These are phyloP conservation scores for Oryza glumipatula DNA, from an alignment of 176 grass and related monocot genomes.

Conservation along the genomic window DNA sequence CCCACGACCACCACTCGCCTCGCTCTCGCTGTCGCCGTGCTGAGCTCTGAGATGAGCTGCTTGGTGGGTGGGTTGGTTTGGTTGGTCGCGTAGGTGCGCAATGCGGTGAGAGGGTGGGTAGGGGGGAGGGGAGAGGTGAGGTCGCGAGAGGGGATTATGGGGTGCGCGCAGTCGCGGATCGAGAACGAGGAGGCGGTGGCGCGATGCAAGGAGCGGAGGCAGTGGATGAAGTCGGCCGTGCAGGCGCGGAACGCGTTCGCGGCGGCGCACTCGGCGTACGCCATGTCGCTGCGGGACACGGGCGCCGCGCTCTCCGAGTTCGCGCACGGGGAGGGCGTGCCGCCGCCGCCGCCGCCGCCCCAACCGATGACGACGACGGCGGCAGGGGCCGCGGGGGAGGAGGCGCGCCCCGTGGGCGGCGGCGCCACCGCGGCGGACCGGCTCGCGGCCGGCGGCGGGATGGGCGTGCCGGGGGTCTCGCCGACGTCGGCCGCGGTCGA, in stretches of 20 bases:
- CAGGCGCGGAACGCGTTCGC: slow-evolving; percentile 84
- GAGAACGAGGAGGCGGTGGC: slow-evolving; percentile 87
- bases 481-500: slow-evolving; percentile 15
- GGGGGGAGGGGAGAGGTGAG: not conserved
- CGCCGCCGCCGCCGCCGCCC: slow-evolving; percentile 10
- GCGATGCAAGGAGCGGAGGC: slow-evolving; percentile 88
- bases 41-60: not conserved
- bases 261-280: slow-evolving; percentile 80
- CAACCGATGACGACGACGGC: not conserved
- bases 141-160: slow-evolving; percentile 44
- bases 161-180: slow-evolving; percentile 94
- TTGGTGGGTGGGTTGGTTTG: not conserved
- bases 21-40: not conserved
- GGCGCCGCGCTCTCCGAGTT: slow-evolving; percentile 89
- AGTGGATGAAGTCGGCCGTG: slow-evolving; percentile 79
- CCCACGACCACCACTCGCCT: not conserved
- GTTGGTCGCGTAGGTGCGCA: slow-evolving; percentile 9
- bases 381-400: not conserved
- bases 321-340: slow-evolving; percentile 62
- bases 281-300: slow-evolving; percentile 64
- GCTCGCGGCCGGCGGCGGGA: not conserved
- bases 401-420: not conserved
- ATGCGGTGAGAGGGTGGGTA: slow-evolving; percentile 26
- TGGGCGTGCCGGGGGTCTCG: not conserved
- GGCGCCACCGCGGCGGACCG: not conserved